Conservation (phyloP, 176 grass and related monocot species). For the maize (Zea mays) region Zm-B73-REFERENCE-NAM-5.0 NC_050097.1:226969001-226969500, state of each 20-base stretch:
- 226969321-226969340: background rate
- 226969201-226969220: slow-evolving; percentile 99
- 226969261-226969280: slow-evolving; percentile 35
- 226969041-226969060: background rate
- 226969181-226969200: slow-evolving; percentile 79
- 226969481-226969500: slow-evolving; percentile 96
- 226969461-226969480: slow-evolving; percentile 62
- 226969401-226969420: slow-evolving; percentile 1
- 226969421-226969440: background rate
- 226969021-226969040: background rate
- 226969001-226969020: background rate
- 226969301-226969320: background rate
- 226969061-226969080: background rate
- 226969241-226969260: slow-evolving; percentile 53
- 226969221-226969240: slow-evolving; percentile 94
- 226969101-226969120: background rate
- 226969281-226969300: background rate
- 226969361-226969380: background rate
- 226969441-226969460: slow-evolving; percentile 12
- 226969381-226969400: background rate
- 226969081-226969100: slow-evolving; percentile 10
- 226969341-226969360: background rate
- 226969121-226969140: slow-evolving; percentile 10
- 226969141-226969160: background rate
- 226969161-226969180: slow-evolving; percentile 69